A percentile compares a stretch with the other conserved stretches of the same genome.
phyloP scores from a whole-genome alignment of 2,329 filamentous ascomycete species.

The Pestalotiopsis sp. region DNA sequence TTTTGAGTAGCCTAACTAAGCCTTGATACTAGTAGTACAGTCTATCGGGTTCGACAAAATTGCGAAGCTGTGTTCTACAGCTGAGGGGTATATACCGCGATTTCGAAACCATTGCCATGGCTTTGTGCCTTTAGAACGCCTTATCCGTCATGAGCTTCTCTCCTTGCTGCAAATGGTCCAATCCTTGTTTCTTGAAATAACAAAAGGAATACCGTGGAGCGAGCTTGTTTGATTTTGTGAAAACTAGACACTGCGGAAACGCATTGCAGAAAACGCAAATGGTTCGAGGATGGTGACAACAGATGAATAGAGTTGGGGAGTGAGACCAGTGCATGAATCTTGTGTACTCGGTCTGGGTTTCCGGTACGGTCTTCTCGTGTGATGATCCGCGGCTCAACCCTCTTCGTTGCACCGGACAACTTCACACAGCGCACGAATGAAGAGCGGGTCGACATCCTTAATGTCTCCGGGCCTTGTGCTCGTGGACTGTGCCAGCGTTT shows the following conservation, averaged over 20 bases:
- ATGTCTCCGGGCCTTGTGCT: constrained; percentile 6
- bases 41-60: not conserved
- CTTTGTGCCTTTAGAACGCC: not conserved
- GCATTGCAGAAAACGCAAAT: not conserved
- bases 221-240: not conserved
- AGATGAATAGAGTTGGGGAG: not conserved
- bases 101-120: not conserved
- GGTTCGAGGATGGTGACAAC: not conserved
- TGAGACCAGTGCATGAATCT: not conserved
- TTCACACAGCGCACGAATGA: constrained; percentile 44
- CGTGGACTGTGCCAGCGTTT: not conserved
- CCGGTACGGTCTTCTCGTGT: not conserved
- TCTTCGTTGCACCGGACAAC: constrained; percentile 44
- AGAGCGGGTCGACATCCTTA: constrained; percentile 35
- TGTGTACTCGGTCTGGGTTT: not conserved
- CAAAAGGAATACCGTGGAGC: not conserved
- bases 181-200: not conserved
- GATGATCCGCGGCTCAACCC: constrained; percentile 9
- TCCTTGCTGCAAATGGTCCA: not conserved
- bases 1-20: not conserved
- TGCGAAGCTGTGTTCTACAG: not conserved
- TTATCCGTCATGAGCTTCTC: not conserved
- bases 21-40: not conserved
- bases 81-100: constrained; percentile 5
- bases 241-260: not conserved